A percentile compares a stretch with the other conserved stretches of the same genome.
Evolutionary conservation across 257 asterid species (phyloP).

Genomic region (Petrea volubilis): DNA sequence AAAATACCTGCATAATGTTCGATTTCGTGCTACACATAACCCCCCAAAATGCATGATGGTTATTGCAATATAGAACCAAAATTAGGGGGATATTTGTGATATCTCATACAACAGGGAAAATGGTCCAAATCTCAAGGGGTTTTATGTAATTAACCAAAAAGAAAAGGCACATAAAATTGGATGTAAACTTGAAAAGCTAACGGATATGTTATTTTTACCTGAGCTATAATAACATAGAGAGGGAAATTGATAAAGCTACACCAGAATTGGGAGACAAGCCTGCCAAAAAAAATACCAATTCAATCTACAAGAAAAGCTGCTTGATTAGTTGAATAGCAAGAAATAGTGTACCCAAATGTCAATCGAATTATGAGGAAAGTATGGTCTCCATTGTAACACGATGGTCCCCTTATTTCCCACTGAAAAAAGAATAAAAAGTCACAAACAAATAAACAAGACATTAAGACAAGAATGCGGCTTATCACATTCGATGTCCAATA

Average conservation of each 20-base stretch:
- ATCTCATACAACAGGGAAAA: too few relatives aligned
- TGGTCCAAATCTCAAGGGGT: too few relatives aligned
- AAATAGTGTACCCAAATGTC: constrained; percentile 60
- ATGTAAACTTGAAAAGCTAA: too few relatives aligned
- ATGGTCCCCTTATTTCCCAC: constrained; percentile 77
- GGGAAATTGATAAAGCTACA: constrained; percentile 98
- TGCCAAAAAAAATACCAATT: constrained; percentile 29
- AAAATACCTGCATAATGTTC: too few relatives aligned
- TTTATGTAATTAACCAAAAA: too few relatives aligned
- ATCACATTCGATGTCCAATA: too few relatives aligned
- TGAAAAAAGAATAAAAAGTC: constrained; percentile 24
- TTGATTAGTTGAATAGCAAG: background rate
- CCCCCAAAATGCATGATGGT: too few relatives aligned
- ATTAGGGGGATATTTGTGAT: too few relatives aligned
- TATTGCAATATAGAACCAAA: too few relatives aligned
- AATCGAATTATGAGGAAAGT: constrained; percentile 64
- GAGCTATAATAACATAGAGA: constrained; percentile 81
- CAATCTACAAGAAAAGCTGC: background rate
- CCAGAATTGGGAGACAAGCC: constrained; percentile 90
- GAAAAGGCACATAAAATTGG: too few relatives aligned
- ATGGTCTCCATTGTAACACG: constrained; percentile 58
- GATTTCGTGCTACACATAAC: too few relatives aligned
- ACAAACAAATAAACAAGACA: background rate
- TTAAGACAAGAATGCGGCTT: background rate
- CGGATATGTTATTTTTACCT: constrained; percentile 48